phyloP scores from a whole-genome alignment of 768 basidiomycete species.

The Collybia mongolica region DNA sequence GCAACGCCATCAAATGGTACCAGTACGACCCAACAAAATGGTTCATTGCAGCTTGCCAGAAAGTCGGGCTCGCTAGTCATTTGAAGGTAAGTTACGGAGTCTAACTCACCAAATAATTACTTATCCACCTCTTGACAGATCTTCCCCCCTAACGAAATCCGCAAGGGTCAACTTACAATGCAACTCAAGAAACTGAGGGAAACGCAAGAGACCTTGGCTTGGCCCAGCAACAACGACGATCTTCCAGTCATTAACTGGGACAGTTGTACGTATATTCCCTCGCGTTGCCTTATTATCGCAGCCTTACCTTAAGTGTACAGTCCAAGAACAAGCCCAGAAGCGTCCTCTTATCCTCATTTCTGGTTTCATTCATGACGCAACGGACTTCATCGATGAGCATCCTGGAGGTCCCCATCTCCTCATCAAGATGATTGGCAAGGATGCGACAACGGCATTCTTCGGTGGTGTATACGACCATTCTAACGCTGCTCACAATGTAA shows the following conservation, averaged over 20 bases:
- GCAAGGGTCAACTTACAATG: conserved; percentile 95
- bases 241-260: conserved; percentile 87
- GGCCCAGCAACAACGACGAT: conserved; percentile 77
- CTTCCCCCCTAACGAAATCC: conserved; percentile 56
- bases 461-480: conserved; percentile 84
- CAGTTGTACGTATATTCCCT: conserved; percentile 53
- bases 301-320: conserved; percentile 30
- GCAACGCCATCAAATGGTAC: conserved; percentile 94
- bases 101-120: background rate
- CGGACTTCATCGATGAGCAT: conserved; percentile 70
- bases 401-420: conserved; percentile 75
- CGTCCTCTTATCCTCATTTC: conserved; percentile 85
- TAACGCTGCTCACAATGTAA: conserved; percentile 80
- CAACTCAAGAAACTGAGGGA: conserved; percentile 83
- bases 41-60: conserved; percentile 70
- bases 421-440: conserved; percentile 64
- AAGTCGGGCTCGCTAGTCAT: conserved; percentile 67
- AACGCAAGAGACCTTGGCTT: conserved; percentile 72
- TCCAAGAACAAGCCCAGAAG: conserved; percentile 75
- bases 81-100: conserved; percentile 46
- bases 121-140: conserved; percentile 22
- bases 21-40: conserved; percentile 94
- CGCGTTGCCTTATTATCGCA: background rate
- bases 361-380: conserved; percentile 87
- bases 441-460: conserved; percentile 83